These are phyloP conservation scores for Fraxinus ornus DNA, from an alignment of 305 asterid genomes.

Conservation along the genomic window DNA sequence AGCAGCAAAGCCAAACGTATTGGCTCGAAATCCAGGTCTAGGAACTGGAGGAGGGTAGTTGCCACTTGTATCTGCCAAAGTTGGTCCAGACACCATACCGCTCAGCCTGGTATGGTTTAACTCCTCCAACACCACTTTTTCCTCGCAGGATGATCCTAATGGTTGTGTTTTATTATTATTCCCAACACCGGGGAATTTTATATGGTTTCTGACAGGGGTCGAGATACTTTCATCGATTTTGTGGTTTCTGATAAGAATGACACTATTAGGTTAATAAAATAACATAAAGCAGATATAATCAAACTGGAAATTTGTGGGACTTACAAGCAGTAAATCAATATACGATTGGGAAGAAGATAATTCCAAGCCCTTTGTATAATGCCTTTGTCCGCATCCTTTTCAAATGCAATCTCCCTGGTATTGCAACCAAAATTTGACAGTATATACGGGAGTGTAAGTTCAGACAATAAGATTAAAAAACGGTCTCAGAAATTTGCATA, in stretches of 20 bases:
- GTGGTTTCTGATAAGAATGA: constrained; percentile 53
- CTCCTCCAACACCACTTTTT: constrained; percentile 26
- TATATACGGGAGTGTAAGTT: neutral
- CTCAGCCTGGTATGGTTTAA: no score
- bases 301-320: constrained; percentile 26
- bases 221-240: constrained; percentile 41
- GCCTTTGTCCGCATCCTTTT: constrained; percentile 28
- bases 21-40: no score
- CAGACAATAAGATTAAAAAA: constrained; percentile 6
- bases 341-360: constrained; percentile 60
- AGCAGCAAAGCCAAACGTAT: no score
- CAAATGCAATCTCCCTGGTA: constrained; percentile 53
- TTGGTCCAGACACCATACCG: no score
- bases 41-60: no score
- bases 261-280: constrained; percentile 15
- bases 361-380: constrained; percentile 77
- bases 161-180: constrained; percentile 28
- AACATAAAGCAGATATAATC: constrained; percentile 12
- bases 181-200: constrained; percentile 62
- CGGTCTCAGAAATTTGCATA: constrained; percentile 2
- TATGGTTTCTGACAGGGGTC: constrained; percentile 70
- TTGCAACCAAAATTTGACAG: constrained; percentile 18
- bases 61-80: no score
- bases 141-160: constrained; percentile 25
- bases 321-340: constrained; percentile 84